Conservation (phyloP, 2,329 filamentous ascomycete species). For the Calonectria ilicicola region DNA sequence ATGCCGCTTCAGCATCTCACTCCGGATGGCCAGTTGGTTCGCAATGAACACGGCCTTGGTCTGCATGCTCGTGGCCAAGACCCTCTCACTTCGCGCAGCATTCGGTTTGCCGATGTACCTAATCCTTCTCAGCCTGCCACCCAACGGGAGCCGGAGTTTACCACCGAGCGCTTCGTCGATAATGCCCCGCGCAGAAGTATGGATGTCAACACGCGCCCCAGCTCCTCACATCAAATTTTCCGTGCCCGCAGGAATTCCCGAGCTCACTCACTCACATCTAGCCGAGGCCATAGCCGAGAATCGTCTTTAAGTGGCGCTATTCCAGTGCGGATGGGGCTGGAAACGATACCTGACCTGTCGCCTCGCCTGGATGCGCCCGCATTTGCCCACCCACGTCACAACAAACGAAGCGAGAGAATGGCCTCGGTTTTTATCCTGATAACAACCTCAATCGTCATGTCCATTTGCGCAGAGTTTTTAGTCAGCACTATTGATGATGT, state of each 20-base stretch:
- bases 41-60: not conserved
- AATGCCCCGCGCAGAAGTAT: not conserved
- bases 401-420: constrained; percentile 34
- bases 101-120: constrained; percentile 46
- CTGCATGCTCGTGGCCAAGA: constrained; percentile 25
- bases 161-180: not conserved
- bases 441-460: constrained; percentile 66
- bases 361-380: constrained; percentile 27
- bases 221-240: constrained; percentile 33
- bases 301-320: constrained; percentile 30
- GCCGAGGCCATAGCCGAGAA: constrained; percentile 35
- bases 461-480: constrained; percentile 71
- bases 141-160: constrained; percentile 1
- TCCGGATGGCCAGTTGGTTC: constrained; percentile 60
- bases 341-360: constrained; percentile 23
- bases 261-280: constrained; percentile 41
- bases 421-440: constrained; percentile 65
- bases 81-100: constrained; percentile 35
- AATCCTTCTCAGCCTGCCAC: constrained; percentile 30
- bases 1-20: constrained; percentile 76
- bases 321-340: constrained; percentile 33
- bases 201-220: constrained; percentile 21
- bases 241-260: constrained; percentile 39
- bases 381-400: not conserved
- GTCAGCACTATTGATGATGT: constrained; percentile 70